Base-by-base conservation (phyloP, 2,329 filamentous ascomycete genomes). In the Penicillium sp. region DNA sequence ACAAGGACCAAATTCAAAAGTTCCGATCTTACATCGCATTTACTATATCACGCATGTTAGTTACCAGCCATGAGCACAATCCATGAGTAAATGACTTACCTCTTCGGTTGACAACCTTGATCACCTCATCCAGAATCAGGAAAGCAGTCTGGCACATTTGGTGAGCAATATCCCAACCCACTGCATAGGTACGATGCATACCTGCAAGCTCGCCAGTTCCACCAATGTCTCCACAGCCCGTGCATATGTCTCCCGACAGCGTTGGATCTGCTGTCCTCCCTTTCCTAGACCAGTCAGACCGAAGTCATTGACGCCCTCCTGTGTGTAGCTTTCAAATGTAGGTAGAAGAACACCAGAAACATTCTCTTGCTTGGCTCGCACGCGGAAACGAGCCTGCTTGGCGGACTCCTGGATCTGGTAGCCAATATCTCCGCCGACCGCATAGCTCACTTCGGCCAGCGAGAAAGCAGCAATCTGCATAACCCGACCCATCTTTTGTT, bases 401-500 rank as follows among this genome's bases (percentile, higher is more conserved):
- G 91, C 94, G 1, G 91, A 96, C 75, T 99, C 94, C 72, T 97
- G 92, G 64, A 99, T 90, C 78, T 99, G 94, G 78, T 96, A 99
- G 59, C 89, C 89, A 67, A 99, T 96, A 69, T 96, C 90, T 68
- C 93, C 91, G 60, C 94, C 94, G 28, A 97, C 91, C 26, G 94
- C 94, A 70, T 99, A 99, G 46, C 91, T 96, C 54, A 99, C 94
- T 78, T 97, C 94, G 57, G 94, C 94, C 17, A 99, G 84, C 41
- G 93, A 97, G 78, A 99, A 97, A 43, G 94, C 92, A 38, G 94
- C 94, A 70, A 99, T 96, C 76, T 97, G 93, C 94, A 99, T 99
- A 36, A 99, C 94, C 33, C 93, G 86, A 55, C 94, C 94, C 93
- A 99, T 99, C 81, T 99, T 99, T 67, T 92, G 89, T 78, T 99